Conservation (phyloP, 1,284 basidiomycete genomes). For the Trametes pubescens region DNA sequence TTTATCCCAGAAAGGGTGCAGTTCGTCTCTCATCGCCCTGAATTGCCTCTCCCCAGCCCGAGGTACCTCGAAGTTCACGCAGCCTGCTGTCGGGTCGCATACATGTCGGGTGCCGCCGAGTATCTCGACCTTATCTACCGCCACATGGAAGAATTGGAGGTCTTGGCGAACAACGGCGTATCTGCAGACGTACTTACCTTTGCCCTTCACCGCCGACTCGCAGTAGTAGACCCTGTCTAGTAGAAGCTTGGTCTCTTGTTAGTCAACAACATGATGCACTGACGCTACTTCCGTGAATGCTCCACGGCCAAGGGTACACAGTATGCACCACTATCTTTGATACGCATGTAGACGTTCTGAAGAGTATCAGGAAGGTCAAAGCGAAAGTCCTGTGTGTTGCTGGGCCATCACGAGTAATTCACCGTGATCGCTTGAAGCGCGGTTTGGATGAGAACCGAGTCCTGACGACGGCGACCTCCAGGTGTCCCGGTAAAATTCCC, state of each 20-base stretch:
- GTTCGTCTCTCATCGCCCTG: constrained; percentile 16
- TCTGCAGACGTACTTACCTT: constrained; percentile 42
- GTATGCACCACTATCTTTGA: constrained; percentile 53
- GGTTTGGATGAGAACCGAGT: constrained; percentile 58
- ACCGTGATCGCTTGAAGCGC: constrained; percentile 57
- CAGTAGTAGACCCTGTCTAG: constrained; percentile 7
- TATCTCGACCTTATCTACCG: constrained; percentile 30
- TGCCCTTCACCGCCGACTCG: constrained; percentile 23
- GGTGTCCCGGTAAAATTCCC: constrained; percentile 16
- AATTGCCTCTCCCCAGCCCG: constrained; percentile 25
- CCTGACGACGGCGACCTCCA: constrained; percentile 34
- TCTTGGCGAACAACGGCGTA: constrained; percentile 36
- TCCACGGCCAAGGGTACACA: background rate
- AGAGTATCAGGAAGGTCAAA: constrained; percentile 40
- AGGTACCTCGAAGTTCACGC: constrained; percentile 34
- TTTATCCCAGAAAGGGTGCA: constrained; percentile 10
- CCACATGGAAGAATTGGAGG: constrained; percentile 32
- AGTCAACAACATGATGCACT: constrained; percentile 59
- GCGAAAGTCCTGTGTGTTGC: constrained; percentile 60
- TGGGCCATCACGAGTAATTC: constrained; percentile 54
- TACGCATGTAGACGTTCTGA: constrained; percentile 53
- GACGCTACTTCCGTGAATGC: background rate
- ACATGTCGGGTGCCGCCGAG: constrained; percentile 34
- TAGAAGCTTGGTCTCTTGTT: constrained; percentile 49
- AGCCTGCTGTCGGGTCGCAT: constrained; percentile 30